phyloP scores from a whole-genome alignment of 2,329 filamentous ascomycete species.

The Incumbomyces delicatus region DNA sequence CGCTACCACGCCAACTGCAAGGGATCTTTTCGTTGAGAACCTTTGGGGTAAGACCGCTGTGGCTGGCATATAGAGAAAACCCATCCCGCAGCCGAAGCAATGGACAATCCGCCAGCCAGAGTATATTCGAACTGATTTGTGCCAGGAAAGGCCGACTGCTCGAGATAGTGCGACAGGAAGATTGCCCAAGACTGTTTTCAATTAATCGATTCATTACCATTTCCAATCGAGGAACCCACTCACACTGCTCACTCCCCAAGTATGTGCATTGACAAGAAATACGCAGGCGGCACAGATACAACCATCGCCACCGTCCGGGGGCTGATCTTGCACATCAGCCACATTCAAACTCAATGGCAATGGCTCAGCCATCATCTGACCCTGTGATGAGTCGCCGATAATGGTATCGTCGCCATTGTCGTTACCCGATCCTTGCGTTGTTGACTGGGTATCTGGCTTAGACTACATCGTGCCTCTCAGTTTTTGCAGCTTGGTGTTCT shows the following conservation, averaged over 20 bases:
- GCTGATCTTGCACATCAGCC: background rate
- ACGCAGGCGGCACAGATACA: constrained; percentile 22
- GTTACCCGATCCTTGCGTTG: too few species aligned
- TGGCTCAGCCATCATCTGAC: background rate
- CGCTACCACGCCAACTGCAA: constrained; percentile 52
- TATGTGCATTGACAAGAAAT: constrained; percentile 25
- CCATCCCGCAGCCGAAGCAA: constrained; percentile 51
- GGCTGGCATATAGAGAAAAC: constrained; percentile 50
- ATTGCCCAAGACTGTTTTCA: constrained; percentile 29
- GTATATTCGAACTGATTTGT: constrained; percentile 23
- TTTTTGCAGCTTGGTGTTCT: background rate
- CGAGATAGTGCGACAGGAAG: constrained; percentile 34
- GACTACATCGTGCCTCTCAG: too few species aligned
- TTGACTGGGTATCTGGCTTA: too few species aligned
- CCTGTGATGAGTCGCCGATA: background rate
- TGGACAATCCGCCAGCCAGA: constrained; percentile 24
- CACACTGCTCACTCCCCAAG: constrained; percentile 24
- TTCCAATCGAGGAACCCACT: constrained; percentile 3
- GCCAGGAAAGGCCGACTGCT: constrained; percentile 21
- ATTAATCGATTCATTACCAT: background rate
- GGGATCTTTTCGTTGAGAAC: constrained; percentile 48
- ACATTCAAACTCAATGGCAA: background rate
- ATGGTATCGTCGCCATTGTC: background rate
- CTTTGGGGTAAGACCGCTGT: constrained; percentile 51
- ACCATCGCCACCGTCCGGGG: constrained; percentile 26